phyloP scores from a whole-genome alignment of 257 asterid genomes.

The Leptodermis oblonga region DNA sequence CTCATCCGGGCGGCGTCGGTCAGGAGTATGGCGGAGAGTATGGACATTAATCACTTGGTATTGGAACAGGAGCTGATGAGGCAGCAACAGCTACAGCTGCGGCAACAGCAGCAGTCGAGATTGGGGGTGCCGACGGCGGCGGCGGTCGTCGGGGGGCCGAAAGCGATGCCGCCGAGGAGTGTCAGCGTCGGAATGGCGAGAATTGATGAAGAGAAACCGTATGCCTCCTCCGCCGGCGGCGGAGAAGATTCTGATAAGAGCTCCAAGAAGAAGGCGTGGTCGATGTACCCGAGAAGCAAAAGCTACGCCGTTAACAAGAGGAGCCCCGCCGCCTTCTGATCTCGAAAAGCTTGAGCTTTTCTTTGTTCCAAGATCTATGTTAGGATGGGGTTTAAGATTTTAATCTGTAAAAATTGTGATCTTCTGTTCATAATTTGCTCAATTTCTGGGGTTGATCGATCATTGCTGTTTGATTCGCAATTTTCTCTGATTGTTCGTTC shows the following conservation, averaged over 20 bases:
- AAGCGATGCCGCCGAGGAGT: constrained; percentile 56
- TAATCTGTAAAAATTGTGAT: neutral
- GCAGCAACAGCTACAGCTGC: neutral
- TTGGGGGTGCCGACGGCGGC: neutral
- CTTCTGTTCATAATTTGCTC: neutral
- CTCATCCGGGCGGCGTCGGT: constrained; percentile 54
- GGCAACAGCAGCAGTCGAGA: neutral
- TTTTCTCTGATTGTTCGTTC: neutral
- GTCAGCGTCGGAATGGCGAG: constrained; percentile 73
- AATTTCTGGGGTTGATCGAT: neutral
- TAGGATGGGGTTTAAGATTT: neutral
- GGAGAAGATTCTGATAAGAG: constrained; percentile 27
- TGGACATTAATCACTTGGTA: constrained; percentile 27
- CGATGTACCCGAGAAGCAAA: constrained; percentile 50
- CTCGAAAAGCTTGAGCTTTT: neutral
- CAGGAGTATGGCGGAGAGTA: constrained; percentile 22
- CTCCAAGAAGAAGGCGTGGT: constrained; percentile 16
- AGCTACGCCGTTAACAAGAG: constrained; percentile 47
- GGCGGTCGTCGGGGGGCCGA: constrained; percentile 1
- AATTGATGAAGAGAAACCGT: constrained; percentile 75
- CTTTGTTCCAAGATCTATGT: neutral
- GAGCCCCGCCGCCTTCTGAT: constrained; percentile 2
- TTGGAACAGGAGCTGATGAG: constrained; percentile 24
- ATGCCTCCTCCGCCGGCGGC: constrained; percentile 20
- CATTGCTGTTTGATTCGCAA: neutral